Evolutionary conservation across 129 eudicot species (phyloP).

Genomic region (Glebionis coronaria): DNA sequence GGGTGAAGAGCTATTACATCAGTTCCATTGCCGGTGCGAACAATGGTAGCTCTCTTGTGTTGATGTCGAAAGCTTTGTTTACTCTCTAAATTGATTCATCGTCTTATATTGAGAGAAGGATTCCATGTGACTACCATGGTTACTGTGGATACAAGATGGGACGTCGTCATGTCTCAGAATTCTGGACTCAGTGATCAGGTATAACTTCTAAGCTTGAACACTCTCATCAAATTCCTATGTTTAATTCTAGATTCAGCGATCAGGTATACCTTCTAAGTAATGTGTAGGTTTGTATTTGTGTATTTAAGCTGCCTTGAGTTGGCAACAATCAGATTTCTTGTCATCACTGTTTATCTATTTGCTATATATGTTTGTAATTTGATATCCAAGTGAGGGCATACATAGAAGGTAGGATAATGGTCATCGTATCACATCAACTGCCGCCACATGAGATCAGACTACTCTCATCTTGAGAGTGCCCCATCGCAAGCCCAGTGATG

Average conservation of each 20-base stretch:
- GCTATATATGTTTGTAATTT: too few species aligned
- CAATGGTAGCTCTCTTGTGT: conserved; percentile 81
- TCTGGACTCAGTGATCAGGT: conserved; percentile 86
- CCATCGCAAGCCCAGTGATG: conserved; percentile 58
- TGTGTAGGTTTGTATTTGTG: too few species aligned
- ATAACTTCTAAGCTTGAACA: neutral
- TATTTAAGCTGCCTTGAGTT: too few species aligned
- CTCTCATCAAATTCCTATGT: neutral
- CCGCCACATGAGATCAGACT: conserved; percentile 77
- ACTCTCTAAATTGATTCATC: too few species aligned
- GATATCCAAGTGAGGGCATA: conserved; percentile 83
- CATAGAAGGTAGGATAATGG: conserved; percentile 80
- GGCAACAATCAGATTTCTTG: too few species aligned
- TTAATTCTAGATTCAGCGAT: too few species aligned
- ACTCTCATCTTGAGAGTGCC: conserved; percentile 76
- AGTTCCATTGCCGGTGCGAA: conserved; percentile 74
- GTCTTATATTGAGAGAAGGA: conserved; percentile 49
- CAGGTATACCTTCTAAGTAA: too few species aligned
- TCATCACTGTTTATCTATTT: too few species aligned
- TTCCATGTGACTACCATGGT: conserved; percentile 89
- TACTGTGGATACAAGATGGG: conserved; percentile 78
- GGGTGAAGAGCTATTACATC: conserved; percentile 81
- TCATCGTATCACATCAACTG: conserved; percentile 74
- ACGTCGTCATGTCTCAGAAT: conserved; percentile 83
- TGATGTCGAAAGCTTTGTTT: conserved; percentile 83